Percentiles rank a stretch among this genome's conserved stretches.
These are phyloP conservation scores for Ogataea corticis DNA, from an alignment of 805 yeast species.

Conservation along the genomic window DNA sequence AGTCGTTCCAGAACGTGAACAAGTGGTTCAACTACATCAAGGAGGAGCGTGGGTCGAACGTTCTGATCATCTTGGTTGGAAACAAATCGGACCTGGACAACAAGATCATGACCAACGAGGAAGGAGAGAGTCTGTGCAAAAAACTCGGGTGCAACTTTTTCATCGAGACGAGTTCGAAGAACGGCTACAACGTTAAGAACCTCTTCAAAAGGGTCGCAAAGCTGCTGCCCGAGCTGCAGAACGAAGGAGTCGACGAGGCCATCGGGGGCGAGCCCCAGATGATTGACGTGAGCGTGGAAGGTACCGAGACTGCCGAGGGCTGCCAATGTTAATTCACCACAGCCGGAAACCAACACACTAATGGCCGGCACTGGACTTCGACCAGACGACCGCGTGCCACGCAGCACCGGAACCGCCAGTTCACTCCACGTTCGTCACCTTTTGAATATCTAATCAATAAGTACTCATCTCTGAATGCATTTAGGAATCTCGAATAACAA, in stretches of 20 bases:
- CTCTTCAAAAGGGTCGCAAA: constrained; percentile 90
- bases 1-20: constrained; percentile 78
- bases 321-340: constrained; percentile 39
- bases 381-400: too few relatives aligned
- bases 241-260: constrained; percentile 28
- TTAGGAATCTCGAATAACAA: not conserved
- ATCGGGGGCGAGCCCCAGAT: constrained; percentile 37
- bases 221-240: constrained; percentile 76
- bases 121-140: constrained; percentile 77
- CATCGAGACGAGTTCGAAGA: constrained; percentile 93
- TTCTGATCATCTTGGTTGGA: constrained; percentile 86
- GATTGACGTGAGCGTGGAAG: constrained; percentile 42
- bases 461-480: not conserved
- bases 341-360: not conserved
- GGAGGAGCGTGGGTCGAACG: constrained; percentile 88
- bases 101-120: constrained; percentile 79
- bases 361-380: too few relatives aligned
- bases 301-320: constrained; percentile 32
- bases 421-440: not conserved
- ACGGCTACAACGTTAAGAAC: constrained; percentile 89
- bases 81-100: constrained; percentile 86
- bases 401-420: too few relatives aligned
- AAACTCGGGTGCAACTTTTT: constrained; percentile 74
- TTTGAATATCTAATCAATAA: not conserved
- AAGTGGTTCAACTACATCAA: constrained; percentile 96